Evolutionary conservation across 1,139 yeast genomes (phyloP).

Genomic region (Pichia sp.): DNA sequence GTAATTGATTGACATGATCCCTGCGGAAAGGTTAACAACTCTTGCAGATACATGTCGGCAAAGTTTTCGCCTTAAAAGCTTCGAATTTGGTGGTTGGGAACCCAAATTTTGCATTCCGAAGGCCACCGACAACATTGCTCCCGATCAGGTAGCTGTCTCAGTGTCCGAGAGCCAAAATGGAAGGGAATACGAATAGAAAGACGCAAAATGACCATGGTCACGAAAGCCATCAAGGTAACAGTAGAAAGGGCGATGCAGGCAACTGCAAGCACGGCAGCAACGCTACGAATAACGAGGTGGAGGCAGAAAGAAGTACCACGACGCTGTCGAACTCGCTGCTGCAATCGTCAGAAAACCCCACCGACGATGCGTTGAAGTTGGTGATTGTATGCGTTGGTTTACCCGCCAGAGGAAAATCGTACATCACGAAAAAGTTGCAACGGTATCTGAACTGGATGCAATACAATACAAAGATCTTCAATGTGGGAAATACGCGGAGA

Average conservation of each 20-base stretch:
- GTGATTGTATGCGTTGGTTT: constrained; percentile 94
- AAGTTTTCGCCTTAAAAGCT: no score
- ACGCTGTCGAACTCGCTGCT: background rate
- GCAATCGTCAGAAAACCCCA: constrained; percentile 2
- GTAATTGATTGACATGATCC: constrained; percentile 4
- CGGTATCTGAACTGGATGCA: constrained; percentile 89
- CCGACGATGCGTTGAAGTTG: constrained; percentile 35
- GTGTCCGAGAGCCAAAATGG: background rate
- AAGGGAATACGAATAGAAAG: background rate
- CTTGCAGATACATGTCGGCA: background rate
- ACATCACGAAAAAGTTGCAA: constrained; percentile 84
- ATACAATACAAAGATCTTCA: constrained; percentile 81
- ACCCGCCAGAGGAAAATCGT: constrained; percentile 91
- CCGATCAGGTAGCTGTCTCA: background rate
- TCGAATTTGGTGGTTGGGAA: no score
- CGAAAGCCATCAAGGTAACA: background rate
- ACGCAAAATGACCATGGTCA: background rate
- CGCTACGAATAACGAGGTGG: background rate
- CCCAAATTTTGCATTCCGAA: background rate
- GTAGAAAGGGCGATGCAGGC: background rate
- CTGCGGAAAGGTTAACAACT: background rate
- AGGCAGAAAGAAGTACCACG: background rate
- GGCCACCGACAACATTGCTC: background rate
- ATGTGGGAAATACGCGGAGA: constrained; percentile 92
- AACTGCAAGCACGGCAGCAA: background rate